Base-by-base conservation (phyloP, 192 early-diverging fungal genomes). In the Coemansia sp. region DNA sequence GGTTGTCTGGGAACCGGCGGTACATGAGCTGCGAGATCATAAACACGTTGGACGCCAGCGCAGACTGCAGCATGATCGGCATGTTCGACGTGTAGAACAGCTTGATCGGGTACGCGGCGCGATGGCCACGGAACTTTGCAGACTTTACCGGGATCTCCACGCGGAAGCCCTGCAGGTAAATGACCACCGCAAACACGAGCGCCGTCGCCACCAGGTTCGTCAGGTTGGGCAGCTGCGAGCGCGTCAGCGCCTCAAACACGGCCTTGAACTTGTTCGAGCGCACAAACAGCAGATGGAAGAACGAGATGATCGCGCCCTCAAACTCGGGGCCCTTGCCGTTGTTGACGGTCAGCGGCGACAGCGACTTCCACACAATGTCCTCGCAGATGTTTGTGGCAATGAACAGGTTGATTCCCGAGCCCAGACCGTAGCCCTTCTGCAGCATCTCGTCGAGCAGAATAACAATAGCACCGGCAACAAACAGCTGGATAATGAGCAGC, bases 341-440 rank as follows among this genome's bases (percentile, higher is more conserved):
- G 83, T 98, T 98, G 82, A 93, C 89, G 24, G 96, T 99, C 62
- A 92, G 95, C 43, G 98, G 98, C 62, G 88, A 91, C 64, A 99
- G 87, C 10, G 98, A 96, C 82, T 97, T 94, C 98, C 98, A 99
- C 75, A 99, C 85, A 66, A 99, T 98, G 63, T 88, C 95, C 81
- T 99, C 98, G 81, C 98, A 99, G 72, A 99, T 95, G 75, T 99
- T 99, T 65, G 98, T 99, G 45, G 98, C 96, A 81, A 99, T 99
- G 73, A 99, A 99, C 68, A 99, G 84, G 49, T 92, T 93, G 74
- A 99, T 98, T 58, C 98, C 98, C 28, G 98, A 99, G 28, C 98
- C 98, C 47, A 99, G 85, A 72, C 98, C 98, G 68, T 99, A 99
- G 6, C 98, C 98, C 86, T 99, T 99, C 81, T 99, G 98, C 70